These are phyloP conservation scores for Gastrolobium villosum DNA, from an alignment of 306 rosid species.

Conservation along the genomic window DNA sequence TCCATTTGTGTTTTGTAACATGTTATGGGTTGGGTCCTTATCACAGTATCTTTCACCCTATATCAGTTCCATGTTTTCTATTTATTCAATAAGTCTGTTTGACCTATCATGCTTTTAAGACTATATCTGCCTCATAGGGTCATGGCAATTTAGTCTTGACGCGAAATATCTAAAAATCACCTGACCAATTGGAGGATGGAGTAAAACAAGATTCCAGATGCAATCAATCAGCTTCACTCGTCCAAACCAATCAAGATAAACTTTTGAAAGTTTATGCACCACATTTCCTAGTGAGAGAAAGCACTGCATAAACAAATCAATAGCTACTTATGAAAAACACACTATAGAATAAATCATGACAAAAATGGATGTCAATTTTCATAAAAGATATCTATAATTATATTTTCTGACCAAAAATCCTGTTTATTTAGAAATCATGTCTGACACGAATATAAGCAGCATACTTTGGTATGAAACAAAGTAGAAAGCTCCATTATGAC, in stretches of 20 bases:
- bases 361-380: not conserved
- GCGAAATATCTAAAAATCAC: constrained; percentile 55
- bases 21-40: too few species aligned
- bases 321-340: constrained; percentile 21
- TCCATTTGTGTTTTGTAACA: too few species aligned
- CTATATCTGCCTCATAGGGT: constrained; percentile 6
- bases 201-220: constrained; percentile 74
- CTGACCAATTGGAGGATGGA: constrained; percentile 89
- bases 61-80: constrained; percentile 29
- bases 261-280: constrained; percentile 70
- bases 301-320: constrained; percentile 60
- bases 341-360: not conserved
- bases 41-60: not conserved
- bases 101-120: not conserved
- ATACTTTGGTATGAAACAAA: not conserved
- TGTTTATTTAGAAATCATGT: constrained; percentile 12
- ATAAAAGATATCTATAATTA: not conserved
- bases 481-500: constrained; percentile 2
- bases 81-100: not conserved
- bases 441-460: constrained; percentile 15
- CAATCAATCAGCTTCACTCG: constrained; percentile 85
- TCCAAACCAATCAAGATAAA: constrained; percentile 87
- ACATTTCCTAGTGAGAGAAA: constrained; percentile 67
- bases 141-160: not conserved
- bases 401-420: not conserved